Conservation (phyloP, 2,329 filamentous ascomycete genomes). For the Colletotrichum melonis region DNA sequence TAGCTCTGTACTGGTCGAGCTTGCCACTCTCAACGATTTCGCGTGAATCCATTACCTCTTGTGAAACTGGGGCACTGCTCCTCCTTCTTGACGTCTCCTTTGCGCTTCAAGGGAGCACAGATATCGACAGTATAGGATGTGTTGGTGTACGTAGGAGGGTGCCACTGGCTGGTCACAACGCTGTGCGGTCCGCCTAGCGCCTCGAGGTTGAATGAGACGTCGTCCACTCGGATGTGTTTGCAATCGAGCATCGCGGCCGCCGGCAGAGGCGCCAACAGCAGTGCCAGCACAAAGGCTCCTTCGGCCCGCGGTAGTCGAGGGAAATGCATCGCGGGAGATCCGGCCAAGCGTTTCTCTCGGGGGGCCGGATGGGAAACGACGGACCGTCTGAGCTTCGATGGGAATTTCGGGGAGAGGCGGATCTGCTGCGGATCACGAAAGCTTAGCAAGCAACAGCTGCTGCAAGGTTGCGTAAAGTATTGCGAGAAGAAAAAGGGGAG, state of each 20-base stretch:
- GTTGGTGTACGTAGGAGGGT: slow-evolving; percentile 69
- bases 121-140: slow-evolving; percentile 87
- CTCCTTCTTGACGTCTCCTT: slow-evolving; percentile 63
- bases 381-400: slow-evolving; percentile 10
- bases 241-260: slow-evolving; percentile 68
- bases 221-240: slow-evolving; percentile 68
- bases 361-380: slow-evolving; percentile 35
- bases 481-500: neutral
- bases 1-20: slow-evolving; percentile 22
- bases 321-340: slow-evolving; percentile 31
- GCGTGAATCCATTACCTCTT: slow-evolving; percentile 62
- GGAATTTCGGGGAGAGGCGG: neutral
- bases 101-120: slow-evolving; percentile 74
- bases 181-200: slow-evolving; percentile 75
- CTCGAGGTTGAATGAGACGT: slow-evolving; percentile 72
- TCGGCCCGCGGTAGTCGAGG: slow-evolving; percentile 43
- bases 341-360: slow-evolving; percentile 6
- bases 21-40: neutral
- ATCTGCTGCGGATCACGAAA: neutral
- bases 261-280: slow-evolving; percentile 49
- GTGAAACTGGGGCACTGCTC: slow-evolving; percentile 77
- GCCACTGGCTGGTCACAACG: slow-evolving; percentile 69
- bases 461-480: slow-evolving; percentile 1
- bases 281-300: slow-evolving; percentile 49
- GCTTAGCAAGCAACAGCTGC: neutral